Evolutionary conservation across 129 eudicot species (phyloP), one percentile per base, ranked within the genome.

Genomic region (Erigeron canadensis): DNA sequence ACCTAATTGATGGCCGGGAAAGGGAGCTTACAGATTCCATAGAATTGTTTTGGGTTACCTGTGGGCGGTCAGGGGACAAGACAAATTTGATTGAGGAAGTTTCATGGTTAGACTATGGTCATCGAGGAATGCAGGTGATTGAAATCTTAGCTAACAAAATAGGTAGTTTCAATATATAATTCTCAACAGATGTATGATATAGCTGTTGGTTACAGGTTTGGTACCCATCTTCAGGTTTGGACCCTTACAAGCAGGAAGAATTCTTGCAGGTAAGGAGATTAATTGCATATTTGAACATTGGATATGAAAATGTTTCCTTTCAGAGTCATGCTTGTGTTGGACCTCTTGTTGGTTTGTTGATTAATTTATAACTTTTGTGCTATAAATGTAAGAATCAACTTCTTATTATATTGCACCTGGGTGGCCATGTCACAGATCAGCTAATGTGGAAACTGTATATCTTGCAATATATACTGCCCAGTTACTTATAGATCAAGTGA

Each of bases 81-180:
- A 82, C 95, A 69, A 93, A 89, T 71, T 80, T 93, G 42, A 93
- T 93, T 67, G 96, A 90, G 80, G 98, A 93, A 74, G 96, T 93
- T 60, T 93, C 98, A 43, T 93, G 98, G 98, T 84, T 93, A 83
- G 98, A 93, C 71, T 93, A 93, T 75, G 96, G 98, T 48, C 88
- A 89, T 65, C 87, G 96, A 22, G 98, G 98, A 78, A 93, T 93
- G 98, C 98, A 93, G 98, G 98, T 93, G 73, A 82, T 69, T 58
- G 63, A 76, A 65, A 73, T 17, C 10, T 39, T 56, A 68, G 18
- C 76, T 68, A 51, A 57, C 64, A 60, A 38, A 37, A 23, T 66
- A 77, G 47, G 44, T 48, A 34, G 11, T 6, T 65, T 39, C 72
- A 54, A 8, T 47, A 62, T 21, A 58, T 72, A 47, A 45, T 64